Conservation (phyloP, 805 yeast genomes). For the Saccharomycopsis javanensis region DNA sequence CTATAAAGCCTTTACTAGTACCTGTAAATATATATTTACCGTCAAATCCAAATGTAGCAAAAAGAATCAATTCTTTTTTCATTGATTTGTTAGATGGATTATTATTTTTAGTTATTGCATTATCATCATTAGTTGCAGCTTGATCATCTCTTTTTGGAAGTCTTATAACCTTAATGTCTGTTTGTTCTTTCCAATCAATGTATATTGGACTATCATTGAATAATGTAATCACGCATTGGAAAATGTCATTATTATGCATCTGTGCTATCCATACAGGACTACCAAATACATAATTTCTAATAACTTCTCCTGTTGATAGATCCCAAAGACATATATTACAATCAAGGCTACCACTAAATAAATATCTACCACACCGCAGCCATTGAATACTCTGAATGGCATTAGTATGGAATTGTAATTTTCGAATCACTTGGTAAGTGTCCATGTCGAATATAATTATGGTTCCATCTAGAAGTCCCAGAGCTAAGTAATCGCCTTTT, state of each 20-base stretch:
- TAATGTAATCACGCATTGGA: slow-evolving; percentile 50
- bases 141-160: slow-evolving; percentile 22
- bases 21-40: slow-evolving; percentile 61
- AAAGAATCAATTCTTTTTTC: slow-evolving; percentile 39
- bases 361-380: slow-evolving; percentile 62
- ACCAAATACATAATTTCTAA: slow-evolving; percentile 42
- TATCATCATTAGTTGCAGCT: not conserved
- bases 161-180: slow-evolving; percentile 20
- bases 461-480: slow-evolving; percentile 67
- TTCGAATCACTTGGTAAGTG: slow-evolving; percentile 48
- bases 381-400: slow-evolving; percentile 67
- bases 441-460: slow-evolving; percentile 67
- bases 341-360: slow-evolving; percentile 68
- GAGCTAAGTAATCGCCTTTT: slow-evolving; percentile 79
- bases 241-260: slow-evolving; percentile 40
- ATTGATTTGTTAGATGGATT: slow-evolving; percentile 21
- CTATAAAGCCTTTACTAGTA: slow-evolving; percentile 71
- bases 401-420: slow-evolving; percentile 56
- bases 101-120: slow-evolving; percentile 17
- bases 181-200: slow-evolving; percentile 32
- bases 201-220: slow-evolving; percentile 52
- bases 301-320: slow-evolving; percentile 33
- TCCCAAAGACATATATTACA: slow-evolving; percentile 84
- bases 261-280: slow-evolving; percentile 67
- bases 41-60: slow-evolving; percentile 39